phyloP scores from a whole-genome alignment of 2,329 filamentous ascomycete species.

The Aspergillus tubingensis region DNA sequence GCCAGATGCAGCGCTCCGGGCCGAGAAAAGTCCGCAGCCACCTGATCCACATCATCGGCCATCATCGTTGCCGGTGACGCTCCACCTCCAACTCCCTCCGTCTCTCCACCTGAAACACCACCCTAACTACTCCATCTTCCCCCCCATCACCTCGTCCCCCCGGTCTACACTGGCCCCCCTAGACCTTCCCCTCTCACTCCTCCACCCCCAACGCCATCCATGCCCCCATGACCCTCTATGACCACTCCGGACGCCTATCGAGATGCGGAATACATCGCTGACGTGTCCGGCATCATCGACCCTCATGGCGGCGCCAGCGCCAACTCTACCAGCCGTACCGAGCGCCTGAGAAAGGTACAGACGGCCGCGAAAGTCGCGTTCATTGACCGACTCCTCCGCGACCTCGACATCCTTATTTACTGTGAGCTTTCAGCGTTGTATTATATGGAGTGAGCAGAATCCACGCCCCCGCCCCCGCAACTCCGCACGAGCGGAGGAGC shows the following conservation, averaged over 20 bases:
- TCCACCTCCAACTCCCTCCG: background rate
- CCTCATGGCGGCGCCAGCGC: constrained; percentile 31
- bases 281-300: constrained; percentile 42
- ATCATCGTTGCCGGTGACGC: background rate
- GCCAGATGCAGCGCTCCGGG: constrained; percentile 10
- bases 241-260: constrained; percentile 48
- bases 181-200: background rate
- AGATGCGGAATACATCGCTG: constrained; percentile 51
- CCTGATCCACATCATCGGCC: constrained; percentile 6
- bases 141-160: background rate
- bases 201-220: constrained; percentile 25
- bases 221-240: constrained; percentile 50
- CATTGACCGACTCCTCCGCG: constrained; percentile 58
- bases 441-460: constrained; percentile 60
- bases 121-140: constrained; percentile 4
- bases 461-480: background rate
- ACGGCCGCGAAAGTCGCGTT: constrained; percentile 47
- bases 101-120: background rate
- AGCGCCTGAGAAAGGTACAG: constrained; percentile 37
- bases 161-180: constrained; percentile 5
- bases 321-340: constrained; percentile 24
- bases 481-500: background rate
- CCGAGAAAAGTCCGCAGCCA: constrained; percentile 24
- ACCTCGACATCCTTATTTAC: constrained; percentile 62
- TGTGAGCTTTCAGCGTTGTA: constrained; percentile 63